phyloP scores from a whole-genome alignment of 805 yeast species.

The Candida nemodendra region DNA sequence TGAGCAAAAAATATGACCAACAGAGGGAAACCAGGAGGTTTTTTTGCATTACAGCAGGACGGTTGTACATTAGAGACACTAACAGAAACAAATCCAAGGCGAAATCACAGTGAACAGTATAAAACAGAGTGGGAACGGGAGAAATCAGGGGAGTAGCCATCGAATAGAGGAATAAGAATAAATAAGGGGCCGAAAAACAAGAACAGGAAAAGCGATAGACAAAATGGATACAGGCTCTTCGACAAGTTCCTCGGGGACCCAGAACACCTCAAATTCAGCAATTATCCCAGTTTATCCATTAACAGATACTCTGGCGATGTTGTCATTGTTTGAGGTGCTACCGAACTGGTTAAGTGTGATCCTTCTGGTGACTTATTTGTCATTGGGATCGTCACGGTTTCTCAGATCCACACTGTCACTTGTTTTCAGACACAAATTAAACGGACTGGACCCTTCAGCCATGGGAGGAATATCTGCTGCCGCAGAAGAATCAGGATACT shows the following conservation, averaged over 20 bases:
- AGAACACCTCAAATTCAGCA: neutral
- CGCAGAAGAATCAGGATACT: conserved; percentile 1
- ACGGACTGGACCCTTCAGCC: conserved; percentile 15
- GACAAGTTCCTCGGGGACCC: conserved; percentile 2
- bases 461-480: conserved; percentile 1
- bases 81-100: too few species aligned
- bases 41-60: too few species aligned
- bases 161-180: too few species aligned
- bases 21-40: too few species aligned
- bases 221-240: neutral
- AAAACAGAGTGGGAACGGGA: too few species aligned
- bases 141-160: too few species aligned
- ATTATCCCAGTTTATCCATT: conserved; percentile 25
- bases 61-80: too few species aligned
- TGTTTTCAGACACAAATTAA: conserved; percentile 25
- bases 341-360: conserved; percentile 30
- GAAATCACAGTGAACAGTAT: too few species aligned
- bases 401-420: conserved; percentile 29
- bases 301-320: conserved; percentile 29
- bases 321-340: conserved; percentile 25
- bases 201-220: neutral
- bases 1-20: too few species aligned
- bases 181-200: neutral
- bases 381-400: conserved; percentile 27
- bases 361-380: conserved; percentile 19